These are phyloP conservation scores for Podochytrium sp. DNA, from an alignment of 192 early-diverging fungal species.

Conservation along the genomic window DNA sequence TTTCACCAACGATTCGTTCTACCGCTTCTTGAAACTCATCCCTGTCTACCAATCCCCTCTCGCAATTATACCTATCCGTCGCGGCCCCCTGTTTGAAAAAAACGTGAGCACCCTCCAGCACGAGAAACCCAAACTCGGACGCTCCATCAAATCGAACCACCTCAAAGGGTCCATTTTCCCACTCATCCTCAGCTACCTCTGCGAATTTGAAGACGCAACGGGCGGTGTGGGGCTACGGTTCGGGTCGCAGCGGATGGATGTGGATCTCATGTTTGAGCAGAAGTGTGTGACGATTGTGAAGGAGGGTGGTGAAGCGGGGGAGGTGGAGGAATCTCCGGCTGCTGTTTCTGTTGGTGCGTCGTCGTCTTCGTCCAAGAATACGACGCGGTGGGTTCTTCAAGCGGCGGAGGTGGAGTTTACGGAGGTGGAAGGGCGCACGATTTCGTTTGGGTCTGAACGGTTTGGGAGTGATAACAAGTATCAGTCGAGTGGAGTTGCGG, in stretches of 20 bases:
- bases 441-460: slow-evolving; percentile 35
- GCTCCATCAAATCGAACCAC: slow-evolving; percentile 39
- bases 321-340: too few relatives aligned
- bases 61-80: slow-evolving; percentile 51
- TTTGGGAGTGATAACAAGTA: slow-evolving; percentile 26
- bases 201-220: slow-evolving; percentile 42
- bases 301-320: background rate
- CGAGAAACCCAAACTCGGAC: slow-evolving; percentile 56
- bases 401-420: slow-evolving; percentile 39
- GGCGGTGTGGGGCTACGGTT: slow-evolving; percentile 52
- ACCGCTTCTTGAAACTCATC: slow-evolving; percentile 39
- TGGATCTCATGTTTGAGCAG: slow-evolving; percentile 47
- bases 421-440: slow-evolving; percentile 51
- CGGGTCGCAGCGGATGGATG: slow-evolving; percentile 47
- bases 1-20: slow-evolving; percentile 41
- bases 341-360: too few relatives aligned
- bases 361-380: slow-evolving; percentile 8
- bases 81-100: slow-evolving; percentile 44
- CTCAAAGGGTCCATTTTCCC: slow-evolving; percentile 46
- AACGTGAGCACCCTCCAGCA: background rate
- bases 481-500: background rate
- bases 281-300: slow-evolving; percentile 20
- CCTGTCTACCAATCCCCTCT: slow-evolving; percentile 56
- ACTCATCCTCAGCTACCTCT: slow-evolving; percentile 46
- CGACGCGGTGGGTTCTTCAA: slow-evolving; percentile 15